These are phyloP conservation scores for Stagonosporopsis tanaceti DNA, from an alignment of 2,329 filamentous ascomycete species.

Conservation along the genomic window DNA sequence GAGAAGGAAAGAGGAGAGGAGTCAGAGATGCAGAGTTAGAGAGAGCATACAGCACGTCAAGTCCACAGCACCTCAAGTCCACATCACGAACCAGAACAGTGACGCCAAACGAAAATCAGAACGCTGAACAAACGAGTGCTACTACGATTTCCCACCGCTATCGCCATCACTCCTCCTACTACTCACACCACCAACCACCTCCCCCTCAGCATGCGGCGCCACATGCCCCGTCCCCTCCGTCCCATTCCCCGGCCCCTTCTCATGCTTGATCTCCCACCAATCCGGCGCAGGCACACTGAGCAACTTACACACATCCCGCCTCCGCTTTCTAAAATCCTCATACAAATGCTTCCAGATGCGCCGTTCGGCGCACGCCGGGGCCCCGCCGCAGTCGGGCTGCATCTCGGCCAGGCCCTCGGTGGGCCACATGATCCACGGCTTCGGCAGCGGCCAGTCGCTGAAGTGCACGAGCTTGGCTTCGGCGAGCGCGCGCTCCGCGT, in stretches of 20 bases:
- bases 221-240: slow-evolving; percentile 36
- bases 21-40: no score
- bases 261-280: slow-evolving; percentile 43
- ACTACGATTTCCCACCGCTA: no score
- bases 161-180: not conserved
- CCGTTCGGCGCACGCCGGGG: slow-evolving; percentile 47
- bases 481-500: slow-evolving; percentile 62
- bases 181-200: slow-evolving; percentile 3
- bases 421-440: slow-evolving; percentile 65
- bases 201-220: slow-evolving; percentile 25
- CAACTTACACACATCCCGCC: slow-evolving; percentile 52
- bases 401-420: slow-evolving; percentile 52
- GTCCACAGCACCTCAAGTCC: no score
- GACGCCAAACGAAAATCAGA: no score
- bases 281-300: slow-evolving; percentile 51
- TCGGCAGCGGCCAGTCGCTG: slow-evolving; percentile 75
- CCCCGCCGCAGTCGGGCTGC: slow-evolving; percentile 55
- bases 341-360: slow-evolving; percentile 57
- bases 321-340: slow-evolving; percentile 53
- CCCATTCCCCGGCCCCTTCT: slow-evolving; percentile 24
- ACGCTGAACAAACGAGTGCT: no score
- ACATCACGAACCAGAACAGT: no score
- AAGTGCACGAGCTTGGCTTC: slow-evolving; percentile 75
- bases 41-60: no score
- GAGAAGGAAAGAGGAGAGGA: no score